phyloP scores from a whole-genome alignment of 2,329 filamentous ascomycete genomes.

The Trichoderma sp. region DNA sequence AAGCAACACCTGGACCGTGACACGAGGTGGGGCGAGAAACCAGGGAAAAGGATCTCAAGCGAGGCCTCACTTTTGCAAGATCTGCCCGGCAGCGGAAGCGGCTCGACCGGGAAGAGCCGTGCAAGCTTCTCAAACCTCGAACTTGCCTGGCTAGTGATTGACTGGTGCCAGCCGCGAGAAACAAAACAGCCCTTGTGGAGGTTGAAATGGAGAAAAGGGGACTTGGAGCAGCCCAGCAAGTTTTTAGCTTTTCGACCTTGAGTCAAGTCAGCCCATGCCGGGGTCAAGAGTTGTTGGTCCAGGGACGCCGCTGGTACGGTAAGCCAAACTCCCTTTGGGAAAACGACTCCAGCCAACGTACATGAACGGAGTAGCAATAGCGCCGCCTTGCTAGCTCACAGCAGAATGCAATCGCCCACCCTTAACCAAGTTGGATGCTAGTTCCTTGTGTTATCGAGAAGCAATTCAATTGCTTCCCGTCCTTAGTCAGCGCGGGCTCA shows the following conservation, averaged over 20 bases:
- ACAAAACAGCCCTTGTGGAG: background rate
- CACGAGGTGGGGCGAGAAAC: background rate
- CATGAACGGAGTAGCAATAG: background rate
- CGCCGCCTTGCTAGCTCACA: background rate
- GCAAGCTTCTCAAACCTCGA: background rate
- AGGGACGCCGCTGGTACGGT: background rate
- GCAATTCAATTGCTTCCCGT: background rate
- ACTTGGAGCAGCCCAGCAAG: background rate
- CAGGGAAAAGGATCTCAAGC: background rate
- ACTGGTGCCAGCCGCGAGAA: conserved; percentile 4
- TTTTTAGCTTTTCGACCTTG: conserved; percentile 1
- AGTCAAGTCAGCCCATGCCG: background rate
- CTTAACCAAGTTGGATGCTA: background rate
- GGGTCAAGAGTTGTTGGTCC: background rate
- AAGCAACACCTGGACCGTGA: background rate
- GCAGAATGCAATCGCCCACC: background rate
- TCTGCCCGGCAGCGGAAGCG: conserved; percentile 6
- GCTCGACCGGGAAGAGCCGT: conserved; percentile 12
- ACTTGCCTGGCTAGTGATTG: background rate
- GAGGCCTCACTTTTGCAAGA: background rate
- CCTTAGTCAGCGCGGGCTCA: conserved; percentile 12
- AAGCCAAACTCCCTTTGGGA: background rate
- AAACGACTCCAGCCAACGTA: background rate
- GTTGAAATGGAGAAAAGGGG: conserved; percentile 13
- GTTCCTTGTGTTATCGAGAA: background rate